Evolutionary conservation across 352 stramenopile species (phyloP).

Genomic region (Phytophthora hibernalis): DNA sequence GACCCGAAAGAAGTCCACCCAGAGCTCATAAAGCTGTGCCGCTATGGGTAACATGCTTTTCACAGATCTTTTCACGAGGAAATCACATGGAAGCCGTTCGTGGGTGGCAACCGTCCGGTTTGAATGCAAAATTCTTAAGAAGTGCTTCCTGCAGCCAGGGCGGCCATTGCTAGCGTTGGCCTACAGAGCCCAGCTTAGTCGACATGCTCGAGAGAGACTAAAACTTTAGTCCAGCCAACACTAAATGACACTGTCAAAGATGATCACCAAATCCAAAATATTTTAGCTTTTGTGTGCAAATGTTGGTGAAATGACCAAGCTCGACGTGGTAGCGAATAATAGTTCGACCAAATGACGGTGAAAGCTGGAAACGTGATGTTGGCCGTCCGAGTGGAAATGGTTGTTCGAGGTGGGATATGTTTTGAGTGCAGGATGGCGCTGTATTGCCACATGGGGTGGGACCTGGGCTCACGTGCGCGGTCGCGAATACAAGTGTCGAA

Average conservation of each 20-base stretch:
- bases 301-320: too few species aligned
- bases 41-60: too few species aligned
- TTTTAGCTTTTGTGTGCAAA: too few species aligned
- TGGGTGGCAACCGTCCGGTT: background rate
- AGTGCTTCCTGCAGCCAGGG: background rate
- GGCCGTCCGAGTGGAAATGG: background rate
- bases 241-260: background rate
- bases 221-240: background rate
- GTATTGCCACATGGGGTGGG: slow-evolving; percentile 2
- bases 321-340: too few species aligned
- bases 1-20: too few species aligned
- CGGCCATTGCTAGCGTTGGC: background rate
- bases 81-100: background rate
- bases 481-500: background rate
- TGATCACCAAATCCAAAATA: too few species aligned
- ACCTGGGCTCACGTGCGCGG: background rate
- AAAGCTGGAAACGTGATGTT: background rate
- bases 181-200: background rate
- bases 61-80: too few species aligned
- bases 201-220: background rate
- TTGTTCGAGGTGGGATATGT: background rate
- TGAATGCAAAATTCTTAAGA: background rate
- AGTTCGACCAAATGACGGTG: background rate
- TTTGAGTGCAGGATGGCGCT: background rate
- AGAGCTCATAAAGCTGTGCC: too few species aligned